Percentiles rank a stretch among this genome's conserved stretches.
phyloP scores from a whole-genome alignment of 2,329 filamentous ascomycete species.

The Samsoniella hepiali region DNA sequence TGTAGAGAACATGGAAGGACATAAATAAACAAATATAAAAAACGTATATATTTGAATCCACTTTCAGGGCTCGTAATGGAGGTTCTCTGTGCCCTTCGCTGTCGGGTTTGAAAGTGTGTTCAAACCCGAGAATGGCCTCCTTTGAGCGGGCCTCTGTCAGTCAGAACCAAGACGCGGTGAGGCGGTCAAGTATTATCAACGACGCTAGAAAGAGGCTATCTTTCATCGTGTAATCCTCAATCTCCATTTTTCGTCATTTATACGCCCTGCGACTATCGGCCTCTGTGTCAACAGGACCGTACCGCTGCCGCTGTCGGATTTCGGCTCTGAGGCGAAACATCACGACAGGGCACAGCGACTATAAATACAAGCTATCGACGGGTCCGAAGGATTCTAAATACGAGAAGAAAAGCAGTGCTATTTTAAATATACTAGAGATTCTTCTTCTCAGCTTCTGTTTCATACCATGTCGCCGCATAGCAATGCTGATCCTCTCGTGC shows the following conservation, averaged over 20 bases:
- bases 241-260: background rate
- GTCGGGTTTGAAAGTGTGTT: slow-evolving; percentile 12
- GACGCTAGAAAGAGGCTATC: background rate
- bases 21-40: background rate
- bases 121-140: slow-evolving; percentile 15
- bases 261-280: slow-evolving; percentile 4
- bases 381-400: too few species aligned
- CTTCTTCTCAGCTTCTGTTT: background rate
- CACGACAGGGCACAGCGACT: background rate
- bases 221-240: background rate
- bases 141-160: background rate
- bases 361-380: background rate
- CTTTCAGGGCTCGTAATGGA: background rate
- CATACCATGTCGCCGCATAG: slow-evolving; percentile 22
- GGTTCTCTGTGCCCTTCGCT: background rate
- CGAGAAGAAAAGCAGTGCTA: background rate
- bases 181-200: background rate
- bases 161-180: slow-evolving; percentile 3
- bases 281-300: background rate
- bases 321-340: background rate
- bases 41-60: slow-evolving; percentile 6
- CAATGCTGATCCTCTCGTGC: slow-evolving; percentile 16
- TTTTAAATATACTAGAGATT: background rate
- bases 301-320: slow-evolving; percentile 14
- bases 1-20: background rate